Percentiles rank a stretch among this genome's conserved stretches.
These are phyloP conservation scores for Hypoxylon sp. DNA, from an alignment of 2,329 filamentous ascomycete genomes.

Conservation along the genomic window DNA sequence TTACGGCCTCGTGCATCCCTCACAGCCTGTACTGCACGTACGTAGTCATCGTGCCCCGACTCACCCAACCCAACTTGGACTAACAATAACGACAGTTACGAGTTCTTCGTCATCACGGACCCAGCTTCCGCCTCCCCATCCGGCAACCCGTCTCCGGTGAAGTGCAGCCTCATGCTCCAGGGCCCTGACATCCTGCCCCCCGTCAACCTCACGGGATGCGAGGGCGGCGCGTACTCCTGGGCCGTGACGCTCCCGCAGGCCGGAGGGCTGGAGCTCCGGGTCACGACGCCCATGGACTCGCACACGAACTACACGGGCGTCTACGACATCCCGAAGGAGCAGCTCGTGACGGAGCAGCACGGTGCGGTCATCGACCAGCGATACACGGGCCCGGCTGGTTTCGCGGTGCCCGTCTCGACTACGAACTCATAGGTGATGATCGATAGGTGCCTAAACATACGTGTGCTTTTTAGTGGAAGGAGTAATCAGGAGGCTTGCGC, in stretches of 20 bases:
- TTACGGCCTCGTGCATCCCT: conserved; percentile 45
- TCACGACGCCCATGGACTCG: conserved; percentile 39
- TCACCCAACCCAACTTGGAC: neutral
- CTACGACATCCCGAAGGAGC: conserved; percentile 33
- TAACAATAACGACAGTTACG: conserved; percentile 36
- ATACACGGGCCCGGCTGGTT: conserved; percentile 38
- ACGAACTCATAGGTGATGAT: neutral
- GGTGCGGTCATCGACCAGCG: conserved; percentile 35
- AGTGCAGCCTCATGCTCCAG: conserved; percentile 41
- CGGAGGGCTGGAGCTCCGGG: conserved; percentile 34
- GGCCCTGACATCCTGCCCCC: conserved; percentile 43
- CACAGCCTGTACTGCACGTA: conserved; percentile 44
- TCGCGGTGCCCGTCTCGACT: conserved; percentile 27
- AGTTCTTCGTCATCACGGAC: conserved; percentile 40
- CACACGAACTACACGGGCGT: conserved; percentile 42
- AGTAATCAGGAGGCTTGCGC: neutral
- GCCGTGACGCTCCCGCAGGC: conserved; percentile 11
- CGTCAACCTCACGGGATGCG: conserved; percentile 39
- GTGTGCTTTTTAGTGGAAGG: neutral
- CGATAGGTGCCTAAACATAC: no score
- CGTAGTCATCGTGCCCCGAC: neutral
- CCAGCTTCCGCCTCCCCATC: conserved; percentile 27
- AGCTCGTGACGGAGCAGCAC: conserved; percentile 40
- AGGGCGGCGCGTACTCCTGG: conserved; percentile 38
- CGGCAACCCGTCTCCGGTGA: conserved; percentile 27